Base-by-base conservation (phyloP, 345 rosid species). In the Brassica carinata region DNA sequence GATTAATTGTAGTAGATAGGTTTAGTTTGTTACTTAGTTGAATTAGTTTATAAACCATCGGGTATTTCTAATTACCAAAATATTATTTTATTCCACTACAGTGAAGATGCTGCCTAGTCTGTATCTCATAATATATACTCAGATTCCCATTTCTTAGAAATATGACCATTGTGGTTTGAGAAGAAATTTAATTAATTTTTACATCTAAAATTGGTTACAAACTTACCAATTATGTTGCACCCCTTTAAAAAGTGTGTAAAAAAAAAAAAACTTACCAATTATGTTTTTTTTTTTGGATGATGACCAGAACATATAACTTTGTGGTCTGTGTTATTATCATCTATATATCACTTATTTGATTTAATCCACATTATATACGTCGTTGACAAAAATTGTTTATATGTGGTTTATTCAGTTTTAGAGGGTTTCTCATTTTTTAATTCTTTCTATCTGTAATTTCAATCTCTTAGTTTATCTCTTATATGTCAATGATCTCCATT, bases 41-140 rank as follows among this genome's bases (percentile, higher is more conserved):
- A 5, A 36, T 55, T 55, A 43, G 31, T 66, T 75, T 48, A 6
- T 3, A 55, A 74, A 23, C 23, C 51, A 51, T 64, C 8, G 5
- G 23, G 31, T 43, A 62, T 4, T 33, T 64, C n/a, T 29, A 3
- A 27, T 2, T 31, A 7, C 43, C 11, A n/a, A 30, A 31, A 64
- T 15, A 64, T 29, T 29, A 29, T 29, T 29, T 29, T 29, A 29
- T 15, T 15, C n/a, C 23, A 48, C 64, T 65, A 7, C 51, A 8
- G n/a, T 27, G 13, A 59, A 68, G 69, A 43, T 40, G 69, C 59
- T 68, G 33, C 68, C 33, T 58, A 59, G 33, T 40, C 74, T 17
- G 55, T 7, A 14, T 33, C 55, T 14, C 55, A 55, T 64, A 40
- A 11, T 74, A 18, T 10, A 29, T 29, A 29, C 31, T 65, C 34